Evolutionary conservation across 768 basidiomycete species (phyloP), one percentile per base, ranked within the genome.

Genomic region (Lactarius akahatsu): DNA sequence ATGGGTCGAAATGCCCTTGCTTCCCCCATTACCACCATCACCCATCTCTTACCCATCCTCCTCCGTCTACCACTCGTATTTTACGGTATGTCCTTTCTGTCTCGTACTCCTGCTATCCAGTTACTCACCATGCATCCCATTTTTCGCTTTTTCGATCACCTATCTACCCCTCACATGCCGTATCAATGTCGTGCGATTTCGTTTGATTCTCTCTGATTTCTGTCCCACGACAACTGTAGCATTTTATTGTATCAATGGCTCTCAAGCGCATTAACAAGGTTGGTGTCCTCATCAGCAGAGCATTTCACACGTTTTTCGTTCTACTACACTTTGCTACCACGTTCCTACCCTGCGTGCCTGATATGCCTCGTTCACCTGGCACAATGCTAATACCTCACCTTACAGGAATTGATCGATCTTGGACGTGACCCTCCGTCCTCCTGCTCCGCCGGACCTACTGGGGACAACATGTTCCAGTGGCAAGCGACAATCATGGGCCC

Each of bases 191-290:
- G 28, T 34, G 70, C 76, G 78, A 82, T 81, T 74, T 65, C 69
- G 70, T 69, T 71, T 74, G 81, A 82, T 82, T 66, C 40, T 63
- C 41, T 26, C 65, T 69, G 71, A 78, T 77, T 78, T 73, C 54
- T 62, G 60, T 67, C 68, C 20, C 54, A 55, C n/a, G 23, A 57
- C 64, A 61, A 64, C 43, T 28, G 36, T 43, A 70, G 54, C 55
- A 63, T 57, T 54, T 28, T 57, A 30, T 40, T 30, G 34, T 60
- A 68, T 30, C 73, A 73, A 98, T 98, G 96, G 95, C 96, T 75
- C 85, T 97, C 72, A 97, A 96, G 85, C 96, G 96, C 85, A 98
- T 98, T 83, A 96, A 96, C 90, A 98, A 97, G 91, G 95, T 93
- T 68, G 52, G 78, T 64, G 58, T 65, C 75, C 68, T 65, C 59